A percentile compares a stretch with the other conserved stretches of the same genome.
These are phyloP conservation scores for Russula olivacea DNA, from an alignment of 768 basidiomycete species.

Conservation along the genomic window DNA sequence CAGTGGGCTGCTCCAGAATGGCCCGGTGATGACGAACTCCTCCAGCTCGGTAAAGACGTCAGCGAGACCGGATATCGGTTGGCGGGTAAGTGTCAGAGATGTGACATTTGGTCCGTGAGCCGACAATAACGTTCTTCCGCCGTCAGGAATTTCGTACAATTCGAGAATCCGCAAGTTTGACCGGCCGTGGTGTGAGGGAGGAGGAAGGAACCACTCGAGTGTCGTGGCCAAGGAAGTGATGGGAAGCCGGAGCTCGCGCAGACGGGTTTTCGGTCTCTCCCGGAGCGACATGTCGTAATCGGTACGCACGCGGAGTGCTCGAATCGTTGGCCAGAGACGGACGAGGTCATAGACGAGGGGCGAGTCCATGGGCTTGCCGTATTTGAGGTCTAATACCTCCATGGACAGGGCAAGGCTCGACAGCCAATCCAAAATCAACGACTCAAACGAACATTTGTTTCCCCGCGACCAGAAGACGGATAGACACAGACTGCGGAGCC, in stretches of 20 bases:
- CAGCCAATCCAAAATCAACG: constrained; percentile 10
- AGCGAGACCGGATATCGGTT: constrained; percentile 14
- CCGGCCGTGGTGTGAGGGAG: background rate
- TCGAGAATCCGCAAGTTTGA: constrained; percentile 11
- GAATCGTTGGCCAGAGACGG: constrained; percentile 8
- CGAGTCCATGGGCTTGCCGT: background rate
- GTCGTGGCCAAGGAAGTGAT: constrained; percentile 10
- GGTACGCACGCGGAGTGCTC: constrained; percentile 16
- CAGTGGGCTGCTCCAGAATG: constrained; percentile 15
- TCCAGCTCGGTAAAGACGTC: constrained; percentile 10
- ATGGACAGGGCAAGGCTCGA: constrained; percentile 12
- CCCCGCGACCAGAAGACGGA: constrained; percentile 8
- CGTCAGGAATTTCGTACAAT: constrained; percentile 12
- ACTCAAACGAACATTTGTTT: background rate
- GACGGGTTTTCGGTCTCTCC: background rate
- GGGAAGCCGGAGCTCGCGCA: constrained; percentile 19
- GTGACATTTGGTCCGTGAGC: constrained; percentile 2
- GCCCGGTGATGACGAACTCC: constrained; percentile 15
- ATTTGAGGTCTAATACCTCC: constrained; percentile 14
- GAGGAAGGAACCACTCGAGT: constrained; percentile 16
- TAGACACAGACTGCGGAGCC: constrained; percentile 3
- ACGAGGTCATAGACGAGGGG: constrained; percentile 14
- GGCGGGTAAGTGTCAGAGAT: constrained; percentile 14
- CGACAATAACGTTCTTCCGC: background rate
- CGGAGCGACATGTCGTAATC: background rate